These are phyloP conservation scores for Vigna reflexopilosa DNA, from an alignment of 306 rosid species.

Conservation along the genomic window DNA sequence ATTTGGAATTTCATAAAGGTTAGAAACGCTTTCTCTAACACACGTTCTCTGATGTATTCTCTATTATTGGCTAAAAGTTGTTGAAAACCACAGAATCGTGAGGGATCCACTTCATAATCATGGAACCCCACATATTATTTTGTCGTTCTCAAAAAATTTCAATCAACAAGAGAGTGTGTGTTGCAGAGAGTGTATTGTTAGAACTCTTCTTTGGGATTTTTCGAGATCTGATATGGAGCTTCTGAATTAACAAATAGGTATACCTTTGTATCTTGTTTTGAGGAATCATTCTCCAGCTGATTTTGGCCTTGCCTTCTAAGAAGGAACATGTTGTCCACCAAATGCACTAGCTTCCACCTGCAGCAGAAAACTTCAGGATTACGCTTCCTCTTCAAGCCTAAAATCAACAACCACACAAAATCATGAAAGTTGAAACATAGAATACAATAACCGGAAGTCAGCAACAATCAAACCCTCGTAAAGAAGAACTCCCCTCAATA, in stretches of 20 bases:
- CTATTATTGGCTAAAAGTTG: neutral
- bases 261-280: constrained; percentile 73
- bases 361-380: constrained; percentile 37
- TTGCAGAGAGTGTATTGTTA: neutral
- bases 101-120: neutral
- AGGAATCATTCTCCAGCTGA: constrained; percentile 57
- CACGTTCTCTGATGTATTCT: neutral
- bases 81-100: neutral
- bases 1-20: neutral
- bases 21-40: neutral
- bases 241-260: neutral
- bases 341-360: constrained; percentile 45
- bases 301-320: constrained; percentile 61
- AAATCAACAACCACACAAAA: neutral
- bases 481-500: neutral
- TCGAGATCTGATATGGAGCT: constrained; percentile 22
- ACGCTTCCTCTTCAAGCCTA: constrained; percentile 1
- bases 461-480: neutral
- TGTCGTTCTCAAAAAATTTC: neutral
- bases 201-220: neutral
- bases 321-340: constrained; percentile 64
- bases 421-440: constrained; percentile 15
- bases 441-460: neutral
- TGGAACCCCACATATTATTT: neutral
- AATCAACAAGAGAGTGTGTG: neutral